Base-by-base conservation (phyloP, 2,329 filamentous ascomycete species). In the Cordyceps tenuipes region DNA sequence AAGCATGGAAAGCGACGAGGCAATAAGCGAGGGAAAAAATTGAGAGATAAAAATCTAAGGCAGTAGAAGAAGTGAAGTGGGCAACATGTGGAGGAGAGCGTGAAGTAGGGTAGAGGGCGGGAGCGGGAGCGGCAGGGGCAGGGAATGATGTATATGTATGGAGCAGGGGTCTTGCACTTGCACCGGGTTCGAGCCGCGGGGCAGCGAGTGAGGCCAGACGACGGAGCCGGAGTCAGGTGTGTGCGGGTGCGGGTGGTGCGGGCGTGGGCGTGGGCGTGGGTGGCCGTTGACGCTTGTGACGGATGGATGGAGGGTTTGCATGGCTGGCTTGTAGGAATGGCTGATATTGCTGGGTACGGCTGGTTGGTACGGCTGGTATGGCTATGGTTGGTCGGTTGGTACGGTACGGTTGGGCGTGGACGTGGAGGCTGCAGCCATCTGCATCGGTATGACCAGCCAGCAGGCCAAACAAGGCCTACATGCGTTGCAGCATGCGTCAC, bases 261-360 rank as follows among this genome's bases (percentile, higher is more conserved):
- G 31, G 10, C 31, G 31, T 34, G 62, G 21, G 68, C 68, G 36
- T 66, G 60, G 21, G 57, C 60, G 26, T 64, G 66, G 8, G 46
- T 67, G 69, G 43, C 63, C 63, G 62, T 61, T 34, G 53, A 56
- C 43, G 4, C 68, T 49, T 57, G 54, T 57, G 53, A 48, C 39
- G 39, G 39, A 43, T 43, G 39, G n/a, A 43, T 43, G 41, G 41
- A 43, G 4, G 6, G 41, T 43, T 17, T 57, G 54, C 43, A 57
- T 34, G 54, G 54, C 19, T 36, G 9, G 6, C 34, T 36, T 36
- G 34, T 36, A 34, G 8, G 8, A 4, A 34, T 34, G 31, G 5
- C 31, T 34, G 31, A 6, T 34, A 34, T 34, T n/a, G n/a, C n/a
- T n/a, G n/a, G n/a, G n/a, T n/a, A n/a, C n/a, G 7, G 3, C 34